Evolutionary conservation across 495 filamentous ascomycete genomes (phyloP), one percentile per base, ranked within the genome.

Genomic region (Penicillium bialowiezense): DNA sequence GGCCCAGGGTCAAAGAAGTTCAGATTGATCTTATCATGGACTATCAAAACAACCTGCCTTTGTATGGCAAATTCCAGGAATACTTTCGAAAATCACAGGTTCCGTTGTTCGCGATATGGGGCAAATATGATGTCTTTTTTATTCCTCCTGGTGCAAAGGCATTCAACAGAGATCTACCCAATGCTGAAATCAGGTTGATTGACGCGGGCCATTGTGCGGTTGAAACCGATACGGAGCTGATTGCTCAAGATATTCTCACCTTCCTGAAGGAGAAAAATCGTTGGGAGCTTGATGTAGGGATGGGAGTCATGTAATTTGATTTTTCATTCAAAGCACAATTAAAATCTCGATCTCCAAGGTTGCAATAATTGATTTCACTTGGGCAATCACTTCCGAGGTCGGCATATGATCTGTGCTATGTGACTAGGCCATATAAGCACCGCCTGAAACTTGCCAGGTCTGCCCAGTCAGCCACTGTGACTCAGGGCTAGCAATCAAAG

Each of bases 181-280:
- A 74, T 7, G 69, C 77, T 9, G 74, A 82, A 58, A 56, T 80
- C 7, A 61, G 70, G 40, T 61, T 80, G 36, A 46, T 85, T 37
- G 80, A 88, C 63, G 77, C 74, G 0, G 80, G 80, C 0, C 84
- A 87, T 64, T 85, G 86, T 69, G 81, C 81, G 14, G 58, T 81
- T 1, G 81, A 86, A 69, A 81, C 67, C 2, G 70, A 84, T 49
- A 61, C 66, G 39, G 58, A 58, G 39, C 62, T 68, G 54, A 74
- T 86, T 62, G 79, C 73, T 4, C 40, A 44, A 32, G 60, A 73
- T 58, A 78, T 79, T 15, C 50, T 72, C 47, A 56, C 56, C 7
- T 82, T 84, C 55, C 63, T 82, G 49, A 57, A 50, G 18, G 72
- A 48, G 33, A 51, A 26, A 26, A 26, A 26, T 8, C 23, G 3